phyloP scores from a whole-genome alignment of 1,139 yeast species.

The Zygoascus hellenicus region DNA sequence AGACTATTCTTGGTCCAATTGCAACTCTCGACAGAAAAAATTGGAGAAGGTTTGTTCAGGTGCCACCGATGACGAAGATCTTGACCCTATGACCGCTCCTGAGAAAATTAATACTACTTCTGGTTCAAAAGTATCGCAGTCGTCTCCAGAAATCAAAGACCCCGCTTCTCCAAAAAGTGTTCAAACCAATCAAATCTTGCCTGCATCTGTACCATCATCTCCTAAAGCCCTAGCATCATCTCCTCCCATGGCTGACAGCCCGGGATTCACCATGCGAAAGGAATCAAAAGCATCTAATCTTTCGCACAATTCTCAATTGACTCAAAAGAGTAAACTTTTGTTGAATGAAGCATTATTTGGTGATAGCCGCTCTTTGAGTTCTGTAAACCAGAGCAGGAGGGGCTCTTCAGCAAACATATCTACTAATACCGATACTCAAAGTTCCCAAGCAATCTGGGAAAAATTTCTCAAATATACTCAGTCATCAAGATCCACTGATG shows the following conservation, averaged over 20 bases:
- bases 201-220: not conserved
- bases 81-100: no score
- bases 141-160: no score
- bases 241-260: conserved; percentile 3
- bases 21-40: no score
- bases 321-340: not conserved
- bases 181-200: no score
- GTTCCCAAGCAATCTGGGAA: conserved; percentile 17
- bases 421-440: conserved; percentile 3
- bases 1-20: not conserved
- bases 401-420: conserved; percentile 3
- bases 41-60: no score
- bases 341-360: not conserved
- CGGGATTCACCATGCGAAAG: not conserved
- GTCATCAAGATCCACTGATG: conserved; percentile 27
- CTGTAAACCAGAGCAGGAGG: not conserved
- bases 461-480: conserved; percentile 26
- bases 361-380: not conserved
- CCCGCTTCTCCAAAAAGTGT: no score
- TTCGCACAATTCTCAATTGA: not conserved
- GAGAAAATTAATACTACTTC: no score
- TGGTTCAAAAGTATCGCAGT: no score
- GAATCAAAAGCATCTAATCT: not conserved
- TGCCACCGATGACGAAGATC: no score
- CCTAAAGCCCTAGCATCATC: conserved; percentile 4